A percentile compares a stretch with the other conserved stretches of the same genome.
Evolutionary conservation across 2,329 filamentous ascomycete species (phyloP).

Genomic region (Claviceps lovelessii): DNA sequence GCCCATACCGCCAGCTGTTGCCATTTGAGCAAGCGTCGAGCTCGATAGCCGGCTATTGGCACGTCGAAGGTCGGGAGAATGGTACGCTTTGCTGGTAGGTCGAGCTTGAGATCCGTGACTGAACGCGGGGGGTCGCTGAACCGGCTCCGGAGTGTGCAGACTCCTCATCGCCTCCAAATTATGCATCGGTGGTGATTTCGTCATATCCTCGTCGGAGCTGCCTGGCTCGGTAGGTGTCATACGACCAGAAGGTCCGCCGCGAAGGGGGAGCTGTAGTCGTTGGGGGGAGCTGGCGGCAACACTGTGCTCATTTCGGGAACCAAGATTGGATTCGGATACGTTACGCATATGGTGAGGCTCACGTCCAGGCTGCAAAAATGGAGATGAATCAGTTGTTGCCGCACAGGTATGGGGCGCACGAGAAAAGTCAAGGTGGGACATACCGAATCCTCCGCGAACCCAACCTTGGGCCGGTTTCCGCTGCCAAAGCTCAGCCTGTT

Average conservation of each 20-base stretch:
- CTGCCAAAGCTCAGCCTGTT: conserved; percentile 38
- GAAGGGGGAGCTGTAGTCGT: conserved; percentile 22
- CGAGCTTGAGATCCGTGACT: conserved; percentile 58
- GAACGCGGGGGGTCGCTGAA: conserved; percentile 66
- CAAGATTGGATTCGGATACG: conserved; percentile 30
- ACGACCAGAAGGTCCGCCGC: conserved; percentile 29
- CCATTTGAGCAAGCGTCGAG: conserved; percentile 67
- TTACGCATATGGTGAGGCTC: conserved; percentile 29
- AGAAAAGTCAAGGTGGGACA: neutral
- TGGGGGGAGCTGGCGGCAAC: conserved; percentile 17
- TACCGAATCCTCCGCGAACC: conserved; percentile 38
- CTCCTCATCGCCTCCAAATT: conserved; percentile 40
- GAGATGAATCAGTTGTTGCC: neutral
- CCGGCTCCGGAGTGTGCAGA: conserved; percentile 57
- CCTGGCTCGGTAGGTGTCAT: conserved; percentile 35
- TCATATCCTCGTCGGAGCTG: conserved; percentile 42
- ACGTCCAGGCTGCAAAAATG: conserved; percentile 20
- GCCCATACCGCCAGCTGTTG: conserved; percentile 47
- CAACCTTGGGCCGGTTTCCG: conserved; percentile 32
- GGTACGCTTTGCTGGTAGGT: conserved; percentile 53
- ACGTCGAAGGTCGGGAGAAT: conserved; percentile 62
- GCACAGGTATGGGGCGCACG: neutral
- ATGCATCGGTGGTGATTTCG: conserved; percentile 23
- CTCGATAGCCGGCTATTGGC: conserved; percentile 75
- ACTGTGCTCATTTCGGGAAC: conserved; percentile 13